Percentiles rank a stretch among this genome's conserved stretches.
These are phyloP conservation scores for Sclerotinia nivalis DNA, from an alignment of 2,329 filamentous ascomycete species.

Conservation along the genomic window DNA sequence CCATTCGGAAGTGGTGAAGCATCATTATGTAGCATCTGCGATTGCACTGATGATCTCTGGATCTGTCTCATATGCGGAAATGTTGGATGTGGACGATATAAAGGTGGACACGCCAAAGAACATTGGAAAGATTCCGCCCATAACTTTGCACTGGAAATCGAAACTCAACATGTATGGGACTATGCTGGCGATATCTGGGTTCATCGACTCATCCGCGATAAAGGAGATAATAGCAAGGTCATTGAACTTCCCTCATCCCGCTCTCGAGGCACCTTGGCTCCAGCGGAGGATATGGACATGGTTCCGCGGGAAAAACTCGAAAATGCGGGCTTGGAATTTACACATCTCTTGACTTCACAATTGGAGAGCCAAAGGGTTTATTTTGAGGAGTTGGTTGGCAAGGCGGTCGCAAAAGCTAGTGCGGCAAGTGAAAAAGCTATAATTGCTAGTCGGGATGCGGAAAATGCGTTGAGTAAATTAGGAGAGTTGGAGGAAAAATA, in stretches of 20 bases:
- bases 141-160: slow-evolving; percentile 88
- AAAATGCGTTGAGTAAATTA: slow-evolving; percentile 53
- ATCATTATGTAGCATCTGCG: slow-evolving; percentile 78
- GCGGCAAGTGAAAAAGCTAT: slow-evolving; percentile 70
- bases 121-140: slow-evolving; percentile 91
- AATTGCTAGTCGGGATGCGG: slow-evolving; percentile 54
- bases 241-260: slow-evolving; percentile 72
- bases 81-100: slow-evolving; percentile 92
- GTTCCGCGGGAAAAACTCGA: slow-evolving; percentile 70
- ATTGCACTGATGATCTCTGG: slow-evolving; percentile 82
- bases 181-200: slow-evolving; percentile 96
- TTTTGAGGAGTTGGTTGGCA: slow-evolving; percentile 88
- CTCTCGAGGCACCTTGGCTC: slow-evolving; percentile 20
- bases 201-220: slow-evolving; percentile 90
- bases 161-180: slow-evolving; percentile 96
- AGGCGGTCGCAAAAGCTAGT: slow-evolving; percentile 85
- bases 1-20: slow-evolving; percentile 64
- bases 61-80: slow-evolving; percentile 92
- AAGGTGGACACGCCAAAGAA: slow-evolving; percentile 87
- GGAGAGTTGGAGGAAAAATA: slow-evolving; percentile 56
- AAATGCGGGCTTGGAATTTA: slow-evolving; percentile 90
- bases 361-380: slow-evolving; percentile 90
- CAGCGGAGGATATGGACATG: slow-evolving; percentile 56
- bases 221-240: slow-evolving; percentile 80
- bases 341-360: slow-evolving; percentile 87